Percentiles rank a stretch among this genome's conserved stretches.
phyloP scores from a whole-genome alignment of 768 basidiomycete species.

The Lactarius hatsudake region DNA sequence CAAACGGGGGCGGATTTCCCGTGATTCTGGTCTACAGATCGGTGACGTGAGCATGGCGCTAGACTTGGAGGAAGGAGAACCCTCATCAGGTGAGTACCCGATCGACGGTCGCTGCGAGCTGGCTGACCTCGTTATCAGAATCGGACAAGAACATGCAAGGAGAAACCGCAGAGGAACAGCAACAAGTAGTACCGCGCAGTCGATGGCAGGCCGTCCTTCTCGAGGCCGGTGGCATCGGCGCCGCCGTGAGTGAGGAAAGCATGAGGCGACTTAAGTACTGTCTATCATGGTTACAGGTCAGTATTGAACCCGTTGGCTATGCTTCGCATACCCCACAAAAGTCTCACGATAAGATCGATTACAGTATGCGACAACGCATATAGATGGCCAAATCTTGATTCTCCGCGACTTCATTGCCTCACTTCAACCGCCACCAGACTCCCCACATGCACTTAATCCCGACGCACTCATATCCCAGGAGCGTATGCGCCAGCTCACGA shows the following conservation, averaged over 20 bases:
- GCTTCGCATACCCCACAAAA: too few species aligned
- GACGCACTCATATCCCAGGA: slow-evolving; percentile 32
- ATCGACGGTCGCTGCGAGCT: not conserved
- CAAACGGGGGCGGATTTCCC: slow-evolving; percentile 21
- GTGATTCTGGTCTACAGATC: slow-evolving; percentile 21
- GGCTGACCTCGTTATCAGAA: slow-evolving; percentile 11
- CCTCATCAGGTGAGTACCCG: slow-evolving; percentile 2
- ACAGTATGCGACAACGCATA: slow-evolving; percentile 83
- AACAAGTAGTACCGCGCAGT: slow-evolving; percentile 68
- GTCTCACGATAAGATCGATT: slow-evolving; percentile 8
- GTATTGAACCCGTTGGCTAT: slow-evolving; percentile 28
- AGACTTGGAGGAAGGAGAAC: slow-evolving; percentile 16
- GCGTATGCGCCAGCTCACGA: slow-evolving; percentile 65
- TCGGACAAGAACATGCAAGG: not conserved
- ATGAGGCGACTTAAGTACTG: slow-evolving; percentile 85
- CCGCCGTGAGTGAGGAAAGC: slow-evolving; percentile 87
- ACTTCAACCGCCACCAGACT: slow-evolving; percentile 48
- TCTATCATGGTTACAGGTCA: slow-evolving; percentile 81
- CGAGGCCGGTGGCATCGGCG: slow-evolving; percentile 85
- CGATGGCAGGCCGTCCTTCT: slow-evolving; percentile 81
- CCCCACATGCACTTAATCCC: slow-evolving; percentile 36
- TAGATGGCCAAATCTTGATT: slow-evolving; percentile 82
- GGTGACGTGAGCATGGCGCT: slow-evolving; percentile 25
- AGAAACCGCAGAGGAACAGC: slow-evolving; percentile 35
- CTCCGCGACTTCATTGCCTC: slow-evolving; percentile 81